Evolutionary conservation across 257 asterid species (phyloP), one percentile per base, ranked within the genome.

Genomic region (Ilex aquifolium): DNA sequence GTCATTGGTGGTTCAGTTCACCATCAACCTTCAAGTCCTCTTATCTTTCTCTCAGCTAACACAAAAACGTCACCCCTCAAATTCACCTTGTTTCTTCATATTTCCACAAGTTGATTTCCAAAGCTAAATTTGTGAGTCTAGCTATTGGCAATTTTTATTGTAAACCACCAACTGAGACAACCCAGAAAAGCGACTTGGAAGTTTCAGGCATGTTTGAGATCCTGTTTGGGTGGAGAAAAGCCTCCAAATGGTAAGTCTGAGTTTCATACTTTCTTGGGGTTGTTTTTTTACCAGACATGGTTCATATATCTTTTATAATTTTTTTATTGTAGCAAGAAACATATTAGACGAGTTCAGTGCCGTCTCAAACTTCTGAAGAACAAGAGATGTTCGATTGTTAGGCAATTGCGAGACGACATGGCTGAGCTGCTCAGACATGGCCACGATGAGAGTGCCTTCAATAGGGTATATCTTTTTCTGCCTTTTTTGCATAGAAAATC

Each of bases 151-250:
- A 4, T 36, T 36, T 36, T 8, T 8, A 0, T 36, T 36, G 42
- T 36, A 4, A 36, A 4, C 42, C 42, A 36, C 8, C 5, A 36
- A 36, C 42, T 36, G 42, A 36, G 42, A 8, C 42, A 36, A 36
- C 42, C 7, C 42, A 36, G 27, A 36, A 4, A 36, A 36, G 42
- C 8, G 42, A 4, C 42, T 36, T 36, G 42, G 5, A 36, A 8
- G 42, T 51, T 46, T 31, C 13, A 39, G 59, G 46, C 73, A 79
- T 87, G 90, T 74, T 90, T 68, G 83, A 74, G 58, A 14, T 80
- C 66, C 69, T 90, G 3, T 85, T 88, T 61, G 91, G 97, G 11
- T 91, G 97, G 96, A 79, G 89, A 79, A 88, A 85, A 76, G 96
- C 95, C 66, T 80, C 95, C 5, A 91, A 87, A 80, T 90, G 96